Conservation (phyloP, 202 grass and related monocot species). For the Schoenoplectus tabernaemontani region DNA sequence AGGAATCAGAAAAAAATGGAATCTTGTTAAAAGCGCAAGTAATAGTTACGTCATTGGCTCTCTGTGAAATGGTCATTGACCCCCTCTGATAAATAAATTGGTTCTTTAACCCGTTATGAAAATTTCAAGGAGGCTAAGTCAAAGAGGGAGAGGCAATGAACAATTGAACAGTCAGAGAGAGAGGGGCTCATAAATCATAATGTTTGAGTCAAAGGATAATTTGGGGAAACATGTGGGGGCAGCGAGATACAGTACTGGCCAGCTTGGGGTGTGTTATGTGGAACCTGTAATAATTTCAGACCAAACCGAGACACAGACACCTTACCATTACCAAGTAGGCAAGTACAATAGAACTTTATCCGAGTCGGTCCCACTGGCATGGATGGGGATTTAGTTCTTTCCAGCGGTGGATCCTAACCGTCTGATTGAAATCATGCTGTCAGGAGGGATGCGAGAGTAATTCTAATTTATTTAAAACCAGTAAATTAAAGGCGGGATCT, state of each 20-base stretch:
- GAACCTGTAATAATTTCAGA: constrained; percentile 11
- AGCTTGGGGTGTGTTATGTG: constrained; percentile 1
- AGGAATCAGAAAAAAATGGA: too few relatives aligned
- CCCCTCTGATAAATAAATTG: too few relatives aligned
- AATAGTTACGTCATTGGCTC: too few relatives aligned
- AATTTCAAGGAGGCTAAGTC: too few relatives aligned
- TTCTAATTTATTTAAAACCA: neutral
- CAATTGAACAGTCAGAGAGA: neutral
- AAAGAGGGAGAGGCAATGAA: too few relatives aligned
- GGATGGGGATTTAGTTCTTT: neutral
- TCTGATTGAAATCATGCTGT: neutral
- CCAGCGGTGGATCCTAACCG: neutral
- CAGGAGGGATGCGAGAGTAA: neutral
- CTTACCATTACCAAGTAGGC: neutral
- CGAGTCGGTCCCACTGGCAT: neutral
- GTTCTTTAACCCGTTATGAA: too few relatives aligned
- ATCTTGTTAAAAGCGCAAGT: too few relatives aligned
- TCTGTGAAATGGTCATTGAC: too few relatives aligned
- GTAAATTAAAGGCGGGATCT: neutral
- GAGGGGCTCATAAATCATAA: neutral
- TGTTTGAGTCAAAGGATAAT: neutral
- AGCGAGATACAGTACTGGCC: constrained; percentile 9
- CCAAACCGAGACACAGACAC: neutral
- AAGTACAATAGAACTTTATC: constrained; percentile 12
- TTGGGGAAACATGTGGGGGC: constrained; percentile 14